Percentiles rank a stretch among this genome's conserved stretches.
These are phyloP conservation scores for Cladobotryum protrusum DNA, from an alignment of 2,329 filamentous ascomycete species.

Conservation along the genomic window DNA sequence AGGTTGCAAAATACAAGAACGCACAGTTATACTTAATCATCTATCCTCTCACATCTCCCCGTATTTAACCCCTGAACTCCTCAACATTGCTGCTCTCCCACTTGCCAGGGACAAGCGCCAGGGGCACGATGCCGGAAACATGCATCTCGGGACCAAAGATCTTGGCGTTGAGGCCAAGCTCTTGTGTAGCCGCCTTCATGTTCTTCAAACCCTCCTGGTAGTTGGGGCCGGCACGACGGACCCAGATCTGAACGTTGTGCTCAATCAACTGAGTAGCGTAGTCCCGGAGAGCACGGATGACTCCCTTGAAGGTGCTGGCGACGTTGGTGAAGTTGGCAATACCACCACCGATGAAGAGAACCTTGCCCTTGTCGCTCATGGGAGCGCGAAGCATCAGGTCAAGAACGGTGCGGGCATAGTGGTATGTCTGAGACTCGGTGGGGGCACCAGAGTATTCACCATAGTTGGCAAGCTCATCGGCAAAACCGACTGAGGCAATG, in stretches of 20 bases:
- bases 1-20: conserved; percentile 30
- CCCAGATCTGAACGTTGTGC: conserved; percentile 99
- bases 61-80: conserved; percentile 53
- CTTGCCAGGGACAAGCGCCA: conserved; percentile 68
- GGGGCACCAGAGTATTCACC: conserved; percentile 99
- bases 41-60: conserved; percentile 2
- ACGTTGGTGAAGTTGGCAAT: conserved; percentile 99
- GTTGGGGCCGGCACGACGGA: conserved; percentile 80
- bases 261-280: conserved; percentile 78
- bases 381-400: conserved; percentile 96
- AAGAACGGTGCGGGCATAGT: conserved; percentile 95
- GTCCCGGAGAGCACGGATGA: conserved; percentile 92
- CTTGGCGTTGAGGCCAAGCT: conserved; percentile 72
- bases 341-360: conserved; percentile 98
- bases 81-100: conserved; percentile 55
- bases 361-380: conserved; percentile 81
- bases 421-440: conserved; percentile 97
- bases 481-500: conserved; percentile 93
- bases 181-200: conserved; percentile 94
- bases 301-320: conserved; percentile 98
- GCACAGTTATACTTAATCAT: conserved; percentile 17
- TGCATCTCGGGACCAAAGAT: conserved; percentile 78
- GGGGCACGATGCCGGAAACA: conserved; percentile 91
- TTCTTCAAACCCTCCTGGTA: conserved; percentile 99
- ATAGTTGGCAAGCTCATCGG: conserved; percentile 96